Base-by-base conservation (phyloP, 495 filamentous ascomycete species). In the Aspergillus haitiensis region DNA sequence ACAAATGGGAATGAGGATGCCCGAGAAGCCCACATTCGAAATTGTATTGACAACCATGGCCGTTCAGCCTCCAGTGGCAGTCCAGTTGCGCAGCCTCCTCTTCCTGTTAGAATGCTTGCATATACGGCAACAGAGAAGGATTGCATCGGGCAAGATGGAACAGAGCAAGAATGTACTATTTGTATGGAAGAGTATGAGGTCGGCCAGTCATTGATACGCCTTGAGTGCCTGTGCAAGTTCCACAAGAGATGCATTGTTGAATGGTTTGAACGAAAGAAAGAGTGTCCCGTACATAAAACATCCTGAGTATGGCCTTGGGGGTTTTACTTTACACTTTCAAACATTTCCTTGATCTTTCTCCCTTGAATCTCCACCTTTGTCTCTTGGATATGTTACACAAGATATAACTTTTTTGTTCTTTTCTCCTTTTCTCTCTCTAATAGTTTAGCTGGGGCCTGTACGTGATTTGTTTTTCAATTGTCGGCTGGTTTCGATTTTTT, bases 141-240 rank as follows among this genome's bases (percentile, higher is more conserved):
- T 70, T 94, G 91, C 65, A 76, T 92, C 7, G 87, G 86, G 21
- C 84, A 87, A 54, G 86, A 82, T 55, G 82, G 82, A 7, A 68
- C 70, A 27, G 58, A 66, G 31, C 76, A 79, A 7, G 94, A 98
- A 72, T 98, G 94, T 70, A 88, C 91, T 3, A 97, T 98, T 57
- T 98, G 94, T 65, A 88, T 98, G 63, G 95, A 97, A 71, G 95
- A 98, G 65, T 98, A 96, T 69, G 88, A 90, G 64, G 88, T 86
- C 10, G 94, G 93, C 2, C 85, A 88, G 56, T 75, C 84, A 51
- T 87, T 98, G 83, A 91, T 87, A 6, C 78, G 93, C 55, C 75
- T 98, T 59, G 91, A 96, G 74, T 98, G 95, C 72, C 75, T 96
- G 59, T 98, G 94, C 73, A 88, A 93, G 56, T 98, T 97, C 71